Base-by-base conservation (phyloP, 1,284 basidiomycete species). In the Amylostereum areolatum region DNA sequence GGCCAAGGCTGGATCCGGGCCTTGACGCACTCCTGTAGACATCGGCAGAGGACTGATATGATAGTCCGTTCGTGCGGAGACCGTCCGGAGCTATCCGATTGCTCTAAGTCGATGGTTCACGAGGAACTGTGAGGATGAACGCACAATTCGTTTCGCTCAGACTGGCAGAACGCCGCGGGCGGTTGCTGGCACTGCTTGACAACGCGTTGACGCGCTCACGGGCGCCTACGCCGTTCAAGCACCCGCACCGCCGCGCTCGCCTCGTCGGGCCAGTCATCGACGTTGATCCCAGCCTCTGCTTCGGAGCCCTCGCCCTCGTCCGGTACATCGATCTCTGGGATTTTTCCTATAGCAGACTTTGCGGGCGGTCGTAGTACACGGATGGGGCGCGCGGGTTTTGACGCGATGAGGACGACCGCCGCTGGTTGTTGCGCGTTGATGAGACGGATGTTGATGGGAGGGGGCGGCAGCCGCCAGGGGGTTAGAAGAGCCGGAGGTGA, bases 141-240 rank as follows among this genome's bases (percentile, higher is more conserved):
- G 63, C 53, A 72, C 73, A 62, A 46, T 69, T 66, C 33, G 78
- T 77, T 58, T 85, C 82, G 57, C 83, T 85, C 45, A 87, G 64
- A 60, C 84, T 86, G 12, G 81, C 81, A 30, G 84, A 86, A 45
- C 85, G 72, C 47, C 84, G 71, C 46, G 81, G 77, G 33, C 83
- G 75, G 25, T 70, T 70, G 46, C 53, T 59, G 18, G 53, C 54
- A 70, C 62, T 54, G 55, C 52, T 41, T 49, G 53, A 51, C 56
- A 62, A 55, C 50, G 64, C 58, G 24, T 53, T 54, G 40, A 46
- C 53, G 28, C 47, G 48, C 46, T 49, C 41, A 45, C 53, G 51
- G 3, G 45, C 36, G 32, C 47, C 28, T 6, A 44, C 41, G 5
- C 30, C 34, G 28, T 49, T 44, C 10, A 42, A 44, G 6, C 46